Evolutionary conservation across 192 early-diverging fungal genomes (phyloP).

Genomic region (Coemansia sp.): DNA sequence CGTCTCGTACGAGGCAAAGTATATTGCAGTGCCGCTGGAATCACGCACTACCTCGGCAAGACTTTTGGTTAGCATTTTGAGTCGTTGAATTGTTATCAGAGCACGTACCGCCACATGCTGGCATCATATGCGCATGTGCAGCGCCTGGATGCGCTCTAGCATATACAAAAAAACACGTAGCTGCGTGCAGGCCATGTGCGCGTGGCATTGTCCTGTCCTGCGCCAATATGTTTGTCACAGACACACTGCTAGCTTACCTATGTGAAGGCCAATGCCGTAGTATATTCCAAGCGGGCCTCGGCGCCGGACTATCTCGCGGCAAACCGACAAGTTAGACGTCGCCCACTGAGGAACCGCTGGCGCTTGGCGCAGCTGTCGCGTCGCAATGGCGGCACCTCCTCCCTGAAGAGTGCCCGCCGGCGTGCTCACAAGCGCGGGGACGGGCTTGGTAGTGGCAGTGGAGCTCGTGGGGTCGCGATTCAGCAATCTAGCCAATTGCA

Average conservation of each 20-base stretch:
- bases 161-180: background rate
- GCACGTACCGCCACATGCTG: no score
- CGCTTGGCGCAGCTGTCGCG: slow-evolving; percentile 3
- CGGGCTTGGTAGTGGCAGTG: slow-evolving; percentile 19
- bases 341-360: slow-evolving; percentile 32
- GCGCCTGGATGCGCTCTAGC: background rate
- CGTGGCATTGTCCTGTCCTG: background rate
- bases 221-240: background rate
- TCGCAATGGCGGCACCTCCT: slow-evolving; percentile 1
- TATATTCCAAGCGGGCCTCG: slow-evolving; percentile 41
- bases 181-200: slow-evolving; percentile 1
- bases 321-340: slow-evolving; percentile 38
- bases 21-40: slow-evolving; percentile 69
- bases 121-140: background rate
- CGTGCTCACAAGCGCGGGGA: background rate
- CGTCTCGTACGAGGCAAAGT: slow-evolving; percentile 75
- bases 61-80: background rate
- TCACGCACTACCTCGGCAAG: slow-evolving; percentile 55
- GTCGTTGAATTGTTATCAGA: background rate
- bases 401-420: background rate
- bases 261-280: slow-evolving; percentile 48
- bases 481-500: slow-evolving; percentile 69
- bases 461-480: slow-evolving; percentile 8
- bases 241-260: slow-evolving; percentile 22
- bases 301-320: slow-evolving; percentile 42